These are phyloP conservation scores for Penicillium palitans DNA, from an alignment of 2,329 filamentous ascomycete species.

Conservation along the genomic window DNA sequence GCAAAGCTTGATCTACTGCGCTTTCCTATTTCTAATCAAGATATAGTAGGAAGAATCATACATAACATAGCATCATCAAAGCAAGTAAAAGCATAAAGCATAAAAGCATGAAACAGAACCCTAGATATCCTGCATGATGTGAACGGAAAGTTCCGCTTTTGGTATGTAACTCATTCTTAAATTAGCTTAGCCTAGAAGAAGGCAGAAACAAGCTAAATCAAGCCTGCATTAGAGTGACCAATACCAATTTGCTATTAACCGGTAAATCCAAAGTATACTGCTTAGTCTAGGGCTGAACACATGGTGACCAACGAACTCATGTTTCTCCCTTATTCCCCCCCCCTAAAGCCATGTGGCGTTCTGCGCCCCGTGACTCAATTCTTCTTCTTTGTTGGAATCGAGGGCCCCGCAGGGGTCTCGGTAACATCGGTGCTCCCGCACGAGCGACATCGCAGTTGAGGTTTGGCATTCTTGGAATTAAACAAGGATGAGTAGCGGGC, in stretches of 20 bases:
- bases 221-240: not conserved
- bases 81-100: not conserved
- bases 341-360: not conserved
- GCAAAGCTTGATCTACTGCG: not conserved
- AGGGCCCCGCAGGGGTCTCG: not conserved
- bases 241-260: not conserved
- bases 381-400: not conserved
- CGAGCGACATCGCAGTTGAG: not conserved
- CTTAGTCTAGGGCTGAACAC: not conserved
- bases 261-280: not conserved
- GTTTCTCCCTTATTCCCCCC: not conserved
- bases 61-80: not conserved
- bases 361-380: not conserved
- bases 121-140: not conserved
- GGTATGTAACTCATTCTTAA: not conserved
- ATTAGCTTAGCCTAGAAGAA: not conserved
- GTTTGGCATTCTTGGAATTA: not conserved
- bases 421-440: not conserved
- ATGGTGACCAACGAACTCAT: not conserved
- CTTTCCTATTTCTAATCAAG: not conserved
- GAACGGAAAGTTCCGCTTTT: not conserved
- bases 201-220: not conserved
- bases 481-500: not conserved
- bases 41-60: not conserved
- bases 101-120: not conserved